A percentile compares a stretch with the other conserved stretches of the same genome.
Evolutionary conservation across 768 basidiomycete genomes (phyloP).

Genomic region (Tricholoma terreum): DNA sequence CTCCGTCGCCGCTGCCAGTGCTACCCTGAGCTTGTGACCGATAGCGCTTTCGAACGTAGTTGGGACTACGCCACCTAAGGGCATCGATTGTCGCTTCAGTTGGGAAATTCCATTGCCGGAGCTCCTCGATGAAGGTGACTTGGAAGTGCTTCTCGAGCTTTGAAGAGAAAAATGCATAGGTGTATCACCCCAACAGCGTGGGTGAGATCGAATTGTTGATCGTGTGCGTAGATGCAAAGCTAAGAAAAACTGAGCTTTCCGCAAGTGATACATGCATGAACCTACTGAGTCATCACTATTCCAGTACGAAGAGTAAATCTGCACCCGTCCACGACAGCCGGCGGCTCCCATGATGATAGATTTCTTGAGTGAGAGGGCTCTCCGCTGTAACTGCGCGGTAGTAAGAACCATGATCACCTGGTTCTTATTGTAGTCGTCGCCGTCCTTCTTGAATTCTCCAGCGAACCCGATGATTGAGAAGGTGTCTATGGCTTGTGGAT

Average conservation of each 20-base stretch:
- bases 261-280: background rate
- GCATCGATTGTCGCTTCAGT: background rate
- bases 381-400: background rate
- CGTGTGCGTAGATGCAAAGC: too few species aligned
- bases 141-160: background rate
- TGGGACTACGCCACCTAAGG: background rate
- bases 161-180: background rate
- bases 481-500: too few species aligned
- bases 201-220: too few species aligned
- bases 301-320: background rate
- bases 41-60: too few species aligned
- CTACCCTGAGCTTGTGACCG: background rate
- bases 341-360: background rate
- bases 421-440: background rate
- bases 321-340: background rate
- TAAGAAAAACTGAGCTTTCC: too few species aligned
- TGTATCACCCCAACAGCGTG: background rate
- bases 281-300: background rate
- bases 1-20: background rate
- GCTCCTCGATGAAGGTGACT: background rate
- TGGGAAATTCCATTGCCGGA: background rate
- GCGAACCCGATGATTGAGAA: too few species aligned
- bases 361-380: background rate
- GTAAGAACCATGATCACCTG: background rate
- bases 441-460: constrained; percentile 2